phyloP scores from a whole-genome alignment of 1,139 yeast species.

The Yamadazyma songkhlaensis region DNA sequence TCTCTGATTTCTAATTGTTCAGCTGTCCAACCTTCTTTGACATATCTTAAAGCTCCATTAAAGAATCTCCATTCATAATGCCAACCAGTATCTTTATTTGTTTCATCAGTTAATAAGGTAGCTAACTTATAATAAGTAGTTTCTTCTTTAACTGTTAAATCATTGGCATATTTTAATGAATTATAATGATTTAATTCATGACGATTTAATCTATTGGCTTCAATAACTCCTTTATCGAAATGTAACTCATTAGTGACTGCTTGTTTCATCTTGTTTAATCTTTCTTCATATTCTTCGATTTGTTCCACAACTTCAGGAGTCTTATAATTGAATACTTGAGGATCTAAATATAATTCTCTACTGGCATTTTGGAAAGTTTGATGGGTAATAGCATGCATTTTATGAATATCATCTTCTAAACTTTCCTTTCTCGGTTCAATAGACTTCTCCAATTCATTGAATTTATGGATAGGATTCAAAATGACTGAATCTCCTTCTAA shows the following conservation, averaged over 20 bases:
- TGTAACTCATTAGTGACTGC: slow-evolving; percentile 25
- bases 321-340: slow-evolving; percentile 22
- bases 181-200: slow-evolving; percentile 19
- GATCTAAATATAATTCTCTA: slow-evolving; percentile 15
- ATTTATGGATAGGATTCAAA: slow-evolving; percentile 18
- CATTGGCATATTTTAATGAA: slow-evolving; percentile 26
- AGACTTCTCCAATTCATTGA: slow-evolving; percentile 11
- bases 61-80: slow-evolving; percentile 40
- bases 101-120: slow-evolving; percentile 24
- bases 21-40: slow-evolving; percentile 30
- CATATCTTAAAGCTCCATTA: slow-evolving; percentile 30
- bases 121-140: slow-evolving; percentile 34
- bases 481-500: slow-evolving; percentile 15
- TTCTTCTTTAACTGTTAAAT: slow-evolving; percentile 28
- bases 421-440: slow-evolving; percentile 14
- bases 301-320: slow-evolving; percentile 17
- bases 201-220: slow-evolving; percentile 10
- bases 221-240: slow-evolving; percentile 15
- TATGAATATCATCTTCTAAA: slow-evolving; percentile 20
- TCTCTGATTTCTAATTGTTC: slow-evolving; percentile 24
- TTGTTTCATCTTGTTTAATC: slow-evolving; percentile 18
- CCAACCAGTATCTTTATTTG: slow-evolving; percentile 35
- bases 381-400: slow-evolving; percentile 17
- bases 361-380: slow-evolving; percentile 12
- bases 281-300: slow-evolving; percentile 18